phyloP scores from a whole-genome alignment of 176 grass and related monocot genomes.

The Juncus effusus region DNA sequence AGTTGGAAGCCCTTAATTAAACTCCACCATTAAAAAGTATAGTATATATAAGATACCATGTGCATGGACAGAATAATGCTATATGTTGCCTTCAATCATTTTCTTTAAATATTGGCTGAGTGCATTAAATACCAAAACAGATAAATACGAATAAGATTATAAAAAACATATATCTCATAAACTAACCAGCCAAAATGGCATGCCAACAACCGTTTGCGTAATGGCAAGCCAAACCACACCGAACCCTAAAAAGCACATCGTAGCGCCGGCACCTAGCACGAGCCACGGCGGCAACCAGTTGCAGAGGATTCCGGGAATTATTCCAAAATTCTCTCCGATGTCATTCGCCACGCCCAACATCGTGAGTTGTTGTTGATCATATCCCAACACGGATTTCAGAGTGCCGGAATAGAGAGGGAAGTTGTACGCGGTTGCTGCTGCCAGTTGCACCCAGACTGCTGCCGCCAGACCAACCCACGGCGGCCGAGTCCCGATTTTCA shows the following conservation, averaged over 20 bases:
- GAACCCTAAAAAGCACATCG: conserved; percentile 72
- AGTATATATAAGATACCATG: no score
- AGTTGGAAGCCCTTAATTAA: no score
- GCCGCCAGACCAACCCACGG: conserved; percentile 91
- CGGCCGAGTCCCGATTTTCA: conserved; percentile 70
- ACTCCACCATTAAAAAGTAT: no score
- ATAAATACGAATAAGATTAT: no score
- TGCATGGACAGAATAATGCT: no score
- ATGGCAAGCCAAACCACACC: conserved; percentile 69
- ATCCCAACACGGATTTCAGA: conserved; percentile 65
- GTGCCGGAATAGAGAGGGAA: conserved; percentile 89
- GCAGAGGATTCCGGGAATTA: conserved; percentile 61
- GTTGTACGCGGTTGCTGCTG: conserved; percentile 61
- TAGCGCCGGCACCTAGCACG: conserved; percentile 62
- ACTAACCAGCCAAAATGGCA: conserved; percentile 76
- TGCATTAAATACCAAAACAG: no score
- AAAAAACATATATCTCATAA: background rate
- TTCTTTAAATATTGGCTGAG: no score
- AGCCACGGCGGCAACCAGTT: conserved; percentile 65
- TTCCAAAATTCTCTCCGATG: conserved; percentile 79
- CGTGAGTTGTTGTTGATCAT: conserved; percentile 65
- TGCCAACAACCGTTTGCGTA: conserved; percentile 48
- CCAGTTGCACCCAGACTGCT: conserved; percentile 89
- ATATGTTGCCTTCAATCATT: no score
- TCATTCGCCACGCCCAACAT: conserved; percentile 85